Percentiles rank a stretch among this genome's conserved stretches.
Conservation (phyloP, 2,329 filamentous ascomycete species). For the Hypoxylon sp. region DNA sequence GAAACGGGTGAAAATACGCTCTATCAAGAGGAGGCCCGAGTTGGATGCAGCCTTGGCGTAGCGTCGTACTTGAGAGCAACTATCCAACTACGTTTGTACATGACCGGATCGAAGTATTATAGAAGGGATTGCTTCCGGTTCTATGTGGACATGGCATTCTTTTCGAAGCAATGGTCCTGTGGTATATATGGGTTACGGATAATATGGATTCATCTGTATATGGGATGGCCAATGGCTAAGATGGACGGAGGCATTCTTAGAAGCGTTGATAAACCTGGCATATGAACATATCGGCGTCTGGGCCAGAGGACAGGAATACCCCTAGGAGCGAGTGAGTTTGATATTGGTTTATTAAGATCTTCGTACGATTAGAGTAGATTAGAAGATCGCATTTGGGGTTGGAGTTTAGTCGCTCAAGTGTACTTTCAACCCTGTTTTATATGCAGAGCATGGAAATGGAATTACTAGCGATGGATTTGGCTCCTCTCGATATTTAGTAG, state of each 20-base stretch:
- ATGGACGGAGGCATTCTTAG: not conserved
- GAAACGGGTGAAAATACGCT: not conserved
- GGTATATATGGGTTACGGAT: slow-evolving; percentile 3
- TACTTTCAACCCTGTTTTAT: not conserved
- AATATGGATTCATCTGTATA: not conserved
- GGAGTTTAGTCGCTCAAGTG: not conserved
- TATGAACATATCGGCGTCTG: slow-evolving; percentile 30
- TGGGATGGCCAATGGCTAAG: not conserved
- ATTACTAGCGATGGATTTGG: not conserved
- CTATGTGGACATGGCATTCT: not conserved
- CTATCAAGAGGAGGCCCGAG: not conserved
- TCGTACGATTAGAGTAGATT: no score
- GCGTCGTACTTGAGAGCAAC: not conserved
- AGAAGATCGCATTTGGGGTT: not conserved
- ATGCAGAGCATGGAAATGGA: not conserved
- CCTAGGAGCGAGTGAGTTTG: slow-evolving; percentile 25
- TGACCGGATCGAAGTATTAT: not conserved
- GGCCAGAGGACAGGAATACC: slow-evolving; percentile 28
- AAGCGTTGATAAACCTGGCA: slow-evolving; percentile 5
- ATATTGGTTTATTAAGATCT: not conserved
- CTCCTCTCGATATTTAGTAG: not conserved
- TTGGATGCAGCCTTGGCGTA: not conserved
- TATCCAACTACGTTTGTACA: not conserved
- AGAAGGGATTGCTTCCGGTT: not conserved
- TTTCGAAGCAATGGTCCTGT: slow-evolving; percentile 9